A percentile compares a stretch with the other conserved stretches of the same genome.
Evolutionary conservation across 2,329 filamentous ascomycete species (phyloP).

Genomic region (Neofusicoccum ribis): DNA sequence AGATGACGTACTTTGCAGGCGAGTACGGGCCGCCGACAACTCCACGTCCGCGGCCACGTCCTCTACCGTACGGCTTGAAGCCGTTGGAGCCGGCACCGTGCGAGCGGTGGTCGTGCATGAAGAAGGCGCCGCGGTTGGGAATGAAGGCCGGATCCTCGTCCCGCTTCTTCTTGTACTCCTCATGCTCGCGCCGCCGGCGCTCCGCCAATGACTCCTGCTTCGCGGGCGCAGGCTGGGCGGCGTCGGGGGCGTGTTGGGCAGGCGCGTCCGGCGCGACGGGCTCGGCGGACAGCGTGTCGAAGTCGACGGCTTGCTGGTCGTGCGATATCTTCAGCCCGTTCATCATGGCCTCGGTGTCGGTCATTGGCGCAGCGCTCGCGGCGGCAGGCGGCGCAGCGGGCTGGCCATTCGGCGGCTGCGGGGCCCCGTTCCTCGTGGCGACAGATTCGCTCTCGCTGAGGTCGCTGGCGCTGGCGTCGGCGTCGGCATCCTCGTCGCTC

Average conservation of each 20-base stretch:
- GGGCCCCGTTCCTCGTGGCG: conserved; percentile 22
- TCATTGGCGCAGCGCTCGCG: conserved; percentile 44
- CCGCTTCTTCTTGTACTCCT: conserved; percentile 84
- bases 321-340: conserved; percentile 56
- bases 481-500: conserved; percentile 60
- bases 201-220: conserved; percentile 62
- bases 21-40: conserved; percentile 55
- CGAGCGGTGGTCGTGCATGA: conserved; percentile 91
- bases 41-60: conserved; percentile 62
- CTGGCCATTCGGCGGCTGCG: conserved; percentile 30
- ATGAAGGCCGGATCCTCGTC: conserved; percentile 92
- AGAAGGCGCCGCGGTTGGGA: conserved; percentile 90
- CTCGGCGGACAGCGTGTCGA: conserved; percentile 47
- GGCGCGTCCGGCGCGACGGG: conserved; percentile 29
- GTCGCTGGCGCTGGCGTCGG: conserved; percentile 60
- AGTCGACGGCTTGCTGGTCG: conserved; percentile 50
- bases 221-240: conserved; percentile 26
- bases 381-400: conserved; percentile 39
- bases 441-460: conserved; percentile 52
- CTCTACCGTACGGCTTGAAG: conserved; percentile 70
- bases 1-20: conserved; percentile 61
- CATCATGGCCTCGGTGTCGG: conserved; percentile 63
- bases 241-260: conserved; percentile 41
- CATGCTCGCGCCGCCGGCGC: conserved; percentile 78
- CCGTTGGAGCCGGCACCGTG: conserved; percentile 75